Conservation (phyloP, 2,329 filamentous ascomycete species). For the Fusarium annulatum region DNA sequence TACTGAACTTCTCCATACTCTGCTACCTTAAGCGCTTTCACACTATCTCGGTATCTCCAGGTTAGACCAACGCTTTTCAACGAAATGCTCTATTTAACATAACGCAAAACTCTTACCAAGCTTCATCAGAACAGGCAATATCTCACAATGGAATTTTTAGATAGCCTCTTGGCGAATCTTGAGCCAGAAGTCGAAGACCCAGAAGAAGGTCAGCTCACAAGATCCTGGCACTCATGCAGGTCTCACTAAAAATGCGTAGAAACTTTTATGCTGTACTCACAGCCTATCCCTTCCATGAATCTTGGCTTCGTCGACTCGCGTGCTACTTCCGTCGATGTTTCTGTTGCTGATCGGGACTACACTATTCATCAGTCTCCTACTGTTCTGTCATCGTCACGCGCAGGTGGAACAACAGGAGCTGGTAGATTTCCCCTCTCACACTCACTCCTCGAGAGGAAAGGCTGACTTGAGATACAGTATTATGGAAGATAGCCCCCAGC, state of each 20-base stretch:
- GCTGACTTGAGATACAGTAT: slow-evolving; percentile 61
- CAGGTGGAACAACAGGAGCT: slow-evolving; percentile 67
- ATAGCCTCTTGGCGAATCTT: slow-evolving; percentile 47
- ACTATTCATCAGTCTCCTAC: slow-evolving; percentile 85
- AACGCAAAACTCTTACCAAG: not conserved
- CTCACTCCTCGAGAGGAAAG: slow-evolving; percentile 4
- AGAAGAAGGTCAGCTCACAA: slow-evolving; percentile 56
- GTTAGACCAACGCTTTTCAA: not conserved
- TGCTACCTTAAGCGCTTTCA: not conserved
- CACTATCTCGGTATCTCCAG: not conserved
- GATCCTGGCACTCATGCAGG: not conserved
- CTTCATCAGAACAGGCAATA: not conserved
- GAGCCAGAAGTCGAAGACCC: slow-evolving; percentile 60
- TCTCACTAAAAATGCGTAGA: slow-evolving; percentile 64
- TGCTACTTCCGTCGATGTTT: slow-evolving; percentile 72
- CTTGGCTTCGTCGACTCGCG: slow-evolving; percentile 87
- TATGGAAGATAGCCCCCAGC: slow-evolving; percentile 91
- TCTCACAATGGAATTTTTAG: slow-evolving; percentile 29
- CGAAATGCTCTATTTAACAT: not conserved
- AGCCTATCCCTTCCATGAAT: slow-evolving; percentile 76
- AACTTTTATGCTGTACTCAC: slow-evolving; percentile 87
- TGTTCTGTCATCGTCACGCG: slow-evolving; percentile 80
- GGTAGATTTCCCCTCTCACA: slow-evolving; percentile 49
- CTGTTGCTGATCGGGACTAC: slow-evolving; percentile 76
- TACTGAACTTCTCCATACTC: not conserved